These are phyloP conservation scores for Fraxinus dipetala DNA, from an alignment of 305 asterid species.

Conservation along the genomic window DNA sequence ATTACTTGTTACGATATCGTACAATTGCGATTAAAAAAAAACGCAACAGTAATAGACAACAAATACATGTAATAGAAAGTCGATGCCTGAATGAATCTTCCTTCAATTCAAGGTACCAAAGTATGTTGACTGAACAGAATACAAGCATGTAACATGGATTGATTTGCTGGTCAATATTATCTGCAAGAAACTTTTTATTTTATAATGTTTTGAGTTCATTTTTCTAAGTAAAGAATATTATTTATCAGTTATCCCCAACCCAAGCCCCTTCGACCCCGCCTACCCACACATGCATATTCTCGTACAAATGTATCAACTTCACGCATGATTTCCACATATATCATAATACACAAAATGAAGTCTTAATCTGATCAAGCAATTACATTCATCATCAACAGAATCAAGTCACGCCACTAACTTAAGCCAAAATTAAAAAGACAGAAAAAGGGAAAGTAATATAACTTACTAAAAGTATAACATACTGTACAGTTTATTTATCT, in stretches of 20 bases:
- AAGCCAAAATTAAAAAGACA: background rate
- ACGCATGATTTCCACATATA: background rate
- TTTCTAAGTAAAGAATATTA: background rate
- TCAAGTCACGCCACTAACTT: background rate
- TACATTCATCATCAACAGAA: background rate
- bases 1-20: no score
- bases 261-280: background rate
- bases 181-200: background rate
- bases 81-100: background rate
- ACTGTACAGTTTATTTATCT: conserved; percentile 26
- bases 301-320: background rate
- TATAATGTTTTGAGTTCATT: background rate
- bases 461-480: background rate
- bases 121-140: background rate
- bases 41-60: background rate
- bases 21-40: no score
- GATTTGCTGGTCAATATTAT: background rate
- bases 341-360: background rate
- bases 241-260: background rate
- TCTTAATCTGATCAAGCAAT: background rate
- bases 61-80: background rate
- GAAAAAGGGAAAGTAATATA: background rate
- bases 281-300: background rate
- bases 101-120: background rate
- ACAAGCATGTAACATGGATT: background rate